Base-by-base conservation (phyloP, 371 early-diverging fungal genomes). In the Haplosporangium sp. region DNA sequence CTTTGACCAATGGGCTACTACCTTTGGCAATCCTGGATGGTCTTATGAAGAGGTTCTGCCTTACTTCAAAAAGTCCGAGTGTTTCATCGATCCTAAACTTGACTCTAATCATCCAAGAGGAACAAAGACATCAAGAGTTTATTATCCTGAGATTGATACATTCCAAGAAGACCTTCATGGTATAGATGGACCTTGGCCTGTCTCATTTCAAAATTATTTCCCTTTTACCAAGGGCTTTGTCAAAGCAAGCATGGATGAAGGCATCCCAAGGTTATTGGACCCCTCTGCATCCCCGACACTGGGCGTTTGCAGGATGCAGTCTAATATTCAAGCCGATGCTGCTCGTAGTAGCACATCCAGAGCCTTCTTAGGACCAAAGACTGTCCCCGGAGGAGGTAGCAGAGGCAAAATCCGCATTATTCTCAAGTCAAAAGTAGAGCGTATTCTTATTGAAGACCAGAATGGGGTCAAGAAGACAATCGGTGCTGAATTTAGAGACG, bases 51-150 rank as follows among this genome's bases (percentile, higher is more conserved):
- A 61, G 15, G 39, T 53, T 15, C 40, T 74, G 27, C 68, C 64
- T 3, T 74, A 74, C 47, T 74, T 74, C 53, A 67, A 68, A 15
- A 74, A 74, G 39, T 48, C 74, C 0, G 74, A 74, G 34, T 35
- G 69, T 9, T 74, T 74, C 27, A 39, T 68, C n/a, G 64, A 68
- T 19, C 64, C 74, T 3, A 47, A 42, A 8, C 56, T 73, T 20
- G 39, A 61, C 3, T 10, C 39, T 3, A 45, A 40, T 35, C 68
- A 63, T 39, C 60, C 47, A 7, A 47, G 39, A 34, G 63, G 63
- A 19, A 63, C 68, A 27, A 55, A 42, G 53, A 48, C 67, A 7
- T 34, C 38, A 3, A 58, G 64, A 34, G 47, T 53, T 4, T 40
- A 56, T 34, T 27, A 63, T 5, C 63, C 73, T 15, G 63, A 67